Evolutionary conservation across 2,329 filamentous ascomycete species (phyloP).

Genomic region (Tolypocladium guangdongense): DNA sequence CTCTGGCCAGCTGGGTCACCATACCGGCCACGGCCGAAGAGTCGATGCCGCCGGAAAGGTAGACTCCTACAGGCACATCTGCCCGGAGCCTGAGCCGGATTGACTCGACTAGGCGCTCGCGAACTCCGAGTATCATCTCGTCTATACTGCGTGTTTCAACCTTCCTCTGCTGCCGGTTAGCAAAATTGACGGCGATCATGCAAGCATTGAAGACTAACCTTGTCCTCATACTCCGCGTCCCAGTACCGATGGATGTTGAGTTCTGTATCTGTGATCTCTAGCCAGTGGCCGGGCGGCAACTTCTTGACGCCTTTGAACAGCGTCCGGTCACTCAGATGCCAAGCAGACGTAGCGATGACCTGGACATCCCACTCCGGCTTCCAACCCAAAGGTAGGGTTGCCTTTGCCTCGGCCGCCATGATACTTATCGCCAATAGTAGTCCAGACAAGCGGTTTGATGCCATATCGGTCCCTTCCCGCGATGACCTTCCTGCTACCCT

Average conservation of each 20-base stretch:
- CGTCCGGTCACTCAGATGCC: slow-evolving; percentile 32
- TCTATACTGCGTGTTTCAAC: slow-evolving; percentile 31
- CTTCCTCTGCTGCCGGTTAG: slow-evolving; percentile 9
- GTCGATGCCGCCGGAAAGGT: slow-evolving; percentile 46
- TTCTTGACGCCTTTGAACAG: slow-evolving; percentile 37
- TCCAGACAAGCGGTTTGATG: slow-evolving; percentile 46
- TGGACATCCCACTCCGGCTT: slow-evolving; percentile 42
- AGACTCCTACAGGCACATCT: slow-evolving; percentile 47
- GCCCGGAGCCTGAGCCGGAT: slow-evolving; percentile 41
- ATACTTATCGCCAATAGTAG: slow-evolving; percentile 28
- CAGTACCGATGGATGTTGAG: slow-evolving; percentile 35
- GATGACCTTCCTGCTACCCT: slow-evolving; percentile 27
- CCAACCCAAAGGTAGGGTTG: slow-evolving; percentile 39
- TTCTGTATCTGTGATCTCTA: slow-evolving; percentile 24
- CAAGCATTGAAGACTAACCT: slow-evolving; percentile 23
- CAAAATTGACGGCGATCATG: background rate
- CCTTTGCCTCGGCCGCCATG: slow-evolving; percentile 42
- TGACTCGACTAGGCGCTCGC: slow-evolving; percentile 37
- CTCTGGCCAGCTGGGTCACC: slow-evolving; percentile 35
- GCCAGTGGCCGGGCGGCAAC: slow-evolving; percentile 32
- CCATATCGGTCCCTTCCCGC: slow-evolving; percentile 43
- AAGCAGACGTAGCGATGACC: slow-evolving; percentile 29
- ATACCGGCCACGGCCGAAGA: slow-evolving; percentile 47
- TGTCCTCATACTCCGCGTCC: slow-evolving; percentile 40
- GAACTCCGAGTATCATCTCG: slow-evolving; percentile 39